Evolutionary conservation across 1,284 basidiomycete species (phyloP).

Genomic region (Kalmanozyma brasiliensis): DNA sequence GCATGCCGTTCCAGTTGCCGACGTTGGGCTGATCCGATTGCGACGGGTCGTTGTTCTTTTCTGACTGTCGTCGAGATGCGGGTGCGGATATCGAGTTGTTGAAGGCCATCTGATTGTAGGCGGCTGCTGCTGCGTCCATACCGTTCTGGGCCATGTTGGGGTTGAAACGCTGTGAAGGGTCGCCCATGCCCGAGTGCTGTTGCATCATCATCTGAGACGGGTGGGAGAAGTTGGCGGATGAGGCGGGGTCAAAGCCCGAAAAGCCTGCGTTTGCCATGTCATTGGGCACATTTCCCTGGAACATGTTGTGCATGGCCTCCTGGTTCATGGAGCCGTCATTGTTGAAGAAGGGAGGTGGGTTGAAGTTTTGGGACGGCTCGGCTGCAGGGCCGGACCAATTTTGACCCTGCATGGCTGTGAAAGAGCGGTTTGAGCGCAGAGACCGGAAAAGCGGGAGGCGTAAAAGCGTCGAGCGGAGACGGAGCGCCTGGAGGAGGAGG

Average conservation of each 20-base stretch:
- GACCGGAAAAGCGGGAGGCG: no score
- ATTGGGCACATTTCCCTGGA: conserved; percentile 22
- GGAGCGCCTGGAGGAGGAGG: no score
- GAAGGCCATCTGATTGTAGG: conserved; percentile 48
- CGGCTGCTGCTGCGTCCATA: conserved; percentile 46
- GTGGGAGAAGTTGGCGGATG: conserved; percentile 25
- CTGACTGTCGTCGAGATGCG: conserved; percentile 27
- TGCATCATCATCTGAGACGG: conserved; percentile 37
- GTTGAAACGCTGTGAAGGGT: conserved; percentile 22
- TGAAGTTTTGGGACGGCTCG: conserved; percentile 30
- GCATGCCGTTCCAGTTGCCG: conserved; percentile 16
- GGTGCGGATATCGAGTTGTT: conserved; percentile 32
- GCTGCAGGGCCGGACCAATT: conserved; percentile 27
- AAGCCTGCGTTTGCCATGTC: conserved; percentile 21
- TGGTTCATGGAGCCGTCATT: conserved; percentile 35
- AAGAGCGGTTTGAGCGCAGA: conserved; percentile 1
- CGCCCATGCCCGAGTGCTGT: conserved; percentile 22
- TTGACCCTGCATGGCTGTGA: conserved; percentile 32
- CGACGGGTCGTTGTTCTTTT: conserved; percentile 19
- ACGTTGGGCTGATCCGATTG: conserved; percentile 11
- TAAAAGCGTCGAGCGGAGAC: no score
- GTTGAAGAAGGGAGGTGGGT: conserved; percentile 32
- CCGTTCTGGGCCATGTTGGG: conserved; percentile 20
- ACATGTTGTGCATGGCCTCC: conserved; percentile 37
- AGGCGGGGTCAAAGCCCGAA: conserved; percentile 19